Conservation (phyloP, 1,284 basidiomycete species). For the Fomitopsis betulina region DNA sequence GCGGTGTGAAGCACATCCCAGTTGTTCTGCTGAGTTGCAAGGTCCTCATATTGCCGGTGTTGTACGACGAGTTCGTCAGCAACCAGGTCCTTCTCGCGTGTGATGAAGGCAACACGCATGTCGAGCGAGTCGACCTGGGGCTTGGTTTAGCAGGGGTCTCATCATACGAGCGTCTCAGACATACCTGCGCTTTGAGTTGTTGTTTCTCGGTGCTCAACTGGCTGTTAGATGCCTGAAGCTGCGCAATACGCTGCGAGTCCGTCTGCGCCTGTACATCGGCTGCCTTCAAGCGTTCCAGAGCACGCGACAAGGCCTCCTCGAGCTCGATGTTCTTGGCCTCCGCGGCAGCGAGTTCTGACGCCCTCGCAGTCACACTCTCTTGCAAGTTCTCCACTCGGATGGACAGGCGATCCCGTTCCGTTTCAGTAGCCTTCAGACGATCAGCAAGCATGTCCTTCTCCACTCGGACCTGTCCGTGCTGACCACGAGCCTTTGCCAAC, state of each 20-base stretch:
- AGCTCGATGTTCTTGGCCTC: slow-evolving; percentile 56
- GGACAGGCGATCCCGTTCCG: slow-evolving; percentile 57
- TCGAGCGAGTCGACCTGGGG: slow-evolving; percentile 58
- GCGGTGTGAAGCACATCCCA: slow-evolving; percentile 69
- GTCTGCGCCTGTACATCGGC: slow-evolving; percentile 60
- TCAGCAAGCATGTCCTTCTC: slow-evolving; percentile 72
- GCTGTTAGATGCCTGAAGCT: slow-evolving; percentile 55
- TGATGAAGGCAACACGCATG: slow-evolving; percentile 46
- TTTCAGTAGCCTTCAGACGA: slow-evolving; percentile 53
- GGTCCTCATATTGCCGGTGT: slow-evolving; percentile 54
- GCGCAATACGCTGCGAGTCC: slow-evolving; percentile 51
- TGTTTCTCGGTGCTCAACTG: slow-evolving; percentile 52
- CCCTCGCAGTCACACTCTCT: slow-evolving; percentile 36
- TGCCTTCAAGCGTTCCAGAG: slow-evolving; percentile 63
- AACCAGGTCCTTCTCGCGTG: slow-evolving; percentile 58
- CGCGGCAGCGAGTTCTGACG: slow-evolving; percentile 42
- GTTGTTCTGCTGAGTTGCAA: slow-evolving; percentile 55
- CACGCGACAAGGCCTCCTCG: slow-evolving; percentile 64
- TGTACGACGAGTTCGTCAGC: slow-evolving; percentile 44
- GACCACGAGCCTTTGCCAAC: slow-evolving; percentile 66
- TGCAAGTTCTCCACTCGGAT: slow-evolving; percentile 52
- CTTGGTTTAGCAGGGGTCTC: neutral
- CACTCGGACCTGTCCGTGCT: slow-evolving; percentile 72
- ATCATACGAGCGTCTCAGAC: slow-evolving; percentile 3
- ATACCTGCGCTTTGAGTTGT: slow-evolving; percentile 53